Evolutionary conservation across 768 basidiomycete genomes (phyloP).

Genomic region (Hypholoma fasciculare): DNA sequence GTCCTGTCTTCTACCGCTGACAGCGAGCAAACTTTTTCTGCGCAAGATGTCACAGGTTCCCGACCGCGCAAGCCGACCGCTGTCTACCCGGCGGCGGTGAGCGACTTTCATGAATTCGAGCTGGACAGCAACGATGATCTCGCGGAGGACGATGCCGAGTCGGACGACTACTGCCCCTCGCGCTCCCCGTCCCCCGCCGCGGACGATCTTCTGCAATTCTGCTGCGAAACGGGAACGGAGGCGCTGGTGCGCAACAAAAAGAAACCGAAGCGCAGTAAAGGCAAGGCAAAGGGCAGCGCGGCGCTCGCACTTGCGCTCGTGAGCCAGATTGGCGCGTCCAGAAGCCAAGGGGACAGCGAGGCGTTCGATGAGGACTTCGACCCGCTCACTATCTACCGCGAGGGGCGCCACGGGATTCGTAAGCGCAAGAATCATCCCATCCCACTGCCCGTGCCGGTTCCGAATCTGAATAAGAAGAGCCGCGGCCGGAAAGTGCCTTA

Average conservation of each 20-base stretch:
- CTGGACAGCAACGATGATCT: constrained; percentile 20
- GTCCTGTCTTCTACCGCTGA: not conserved
- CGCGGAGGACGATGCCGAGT: constrained; percentile 26
- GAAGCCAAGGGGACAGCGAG: constrained; percentile 8
- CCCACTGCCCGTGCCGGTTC: constrained; percentile 53
- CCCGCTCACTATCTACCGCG: constrained; percentile 18
- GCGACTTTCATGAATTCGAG: constrained; percentile 1
- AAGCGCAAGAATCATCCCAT: constrained; percentile 33
- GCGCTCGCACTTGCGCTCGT: constrained; percentile 32
- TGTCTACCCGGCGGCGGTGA: not conserved
- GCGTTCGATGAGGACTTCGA: constrained; percentile 15
- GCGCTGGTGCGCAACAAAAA: constrained; percentile 19
- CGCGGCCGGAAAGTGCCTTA: constrained; percentile 60
- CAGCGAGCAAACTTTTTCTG: not conserved
- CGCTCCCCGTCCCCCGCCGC: constrained; percentile 10
- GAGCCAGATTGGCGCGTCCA: constrained; percentile 17
- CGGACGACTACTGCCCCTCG: constrained; percentile 28
- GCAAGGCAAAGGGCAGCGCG: constrained; percentile 34
- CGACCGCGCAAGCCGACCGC: not conserved
- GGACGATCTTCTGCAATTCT: not conserved
- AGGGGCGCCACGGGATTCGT: constrained; percentile 18
- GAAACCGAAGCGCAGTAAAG: constrained; percentile 22
- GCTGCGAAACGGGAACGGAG: constrained; percentile 7
- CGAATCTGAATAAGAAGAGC: constrained; percentile 64
- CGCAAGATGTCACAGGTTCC: not conserved